Base-by-base conservation (phyloP, 1,139 yeast species). In the Nadsonia commutata region DNA sequence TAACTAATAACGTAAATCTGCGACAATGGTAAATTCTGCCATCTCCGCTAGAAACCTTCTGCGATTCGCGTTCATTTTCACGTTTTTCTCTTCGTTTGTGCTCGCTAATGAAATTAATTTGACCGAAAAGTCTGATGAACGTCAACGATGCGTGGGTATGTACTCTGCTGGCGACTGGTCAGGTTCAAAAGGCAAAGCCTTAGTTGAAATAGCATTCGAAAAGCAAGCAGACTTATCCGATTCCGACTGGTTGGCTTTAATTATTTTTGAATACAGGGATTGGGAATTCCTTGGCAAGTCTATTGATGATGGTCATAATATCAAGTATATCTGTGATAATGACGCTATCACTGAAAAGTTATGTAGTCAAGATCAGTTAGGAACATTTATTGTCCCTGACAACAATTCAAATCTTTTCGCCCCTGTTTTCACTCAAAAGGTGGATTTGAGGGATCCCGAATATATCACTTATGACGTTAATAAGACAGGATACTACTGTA, bases 401-500 rank as follows among this genome's bases (percentile, higher is more conserved):
- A 55, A 60, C 22, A 63, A 65, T 37, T 48, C 49, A 11, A 64
- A 31, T 56, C 66, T 73, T 43, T 74, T 72, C 52, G 68, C 76
- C 36, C 71, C 77, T 38, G 72, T 84, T 39, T 64, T 72, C 56
- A 72, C 85, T 0, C 67, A 74, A 23, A 66, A 69, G 44, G 63
- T 84, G 54, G 68, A 69, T 20, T 68, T 72, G 18, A 63, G 72
- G 44, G 86, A 90, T 2, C 68, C 74, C 19, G 76, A 77, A 37
- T 74, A 76, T 41, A 63, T 77, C 46, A 70, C 72, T 42, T 90
- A 86, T 57, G 68, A 71, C 3, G 74, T 93, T 37, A 67, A 71
- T 48, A 68, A 70, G 45, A 84, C 97, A 1, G 97, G 97, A 2
- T 90, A 82, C 61, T 90, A 88, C 65, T 90, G 99, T 66, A 80